Base-by-base conservation (phyloP, 2,329 filamentous ascomycete genomes). In the Penicillium sp. region DNA sequence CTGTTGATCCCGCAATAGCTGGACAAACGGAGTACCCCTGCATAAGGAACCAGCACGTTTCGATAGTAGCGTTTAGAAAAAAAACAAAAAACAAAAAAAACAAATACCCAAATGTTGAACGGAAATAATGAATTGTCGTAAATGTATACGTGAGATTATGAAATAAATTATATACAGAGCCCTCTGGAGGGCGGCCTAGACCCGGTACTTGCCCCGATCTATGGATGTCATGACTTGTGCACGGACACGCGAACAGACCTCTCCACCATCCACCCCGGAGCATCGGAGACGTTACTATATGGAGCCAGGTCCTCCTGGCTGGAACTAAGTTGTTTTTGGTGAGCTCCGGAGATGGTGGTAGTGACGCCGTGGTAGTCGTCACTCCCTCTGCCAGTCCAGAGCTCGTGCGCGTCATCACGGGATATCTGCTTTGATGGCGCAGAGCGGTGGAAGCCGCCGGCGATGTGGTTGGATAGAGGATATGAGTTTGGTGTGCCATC, bases 231-330 rank as follows among this genome's bases (percentile, higher is more conserved):
- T 56, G 42, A 52, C 58, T 65, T 50, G 10, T 50, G 65, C 57
- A 66, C 61, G 17, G 64, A 65, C 21, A 67, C 61, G 21, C 56
- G 57, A 56, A 67, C 57, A 29, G 64, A 62, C 40, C 62, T 58
- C 54, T 67, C 61, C 8, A 67, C 60, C 13, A 59, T 67, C 65
- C 64, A 67, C 9, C 60, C 55, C 2, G 42, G 33, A 10, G 23
- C 4, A n/a, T 31, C 19, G 12, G n/a, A 1, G 12, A 21, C 19
- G 6, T 42, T 25, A 13, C 0, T 25, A 43, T 25, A 45, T 1
- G 60, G 60, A 56, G 64, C 61, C 4, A 69, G 48, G 40, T 65
- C 59, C 31, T 67, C 61, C 29, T 69, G 67, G 10, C 67, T 65
- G 19, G 66, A 69, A 56, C 59, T 59, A 29, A 54, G 62, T 4